These are phyloP conservation scores for Bipolaris sorokiniana DNA, from an alignment of 2,329 filamentous ascomycete species.

Conservation along the genomic window DNA sequence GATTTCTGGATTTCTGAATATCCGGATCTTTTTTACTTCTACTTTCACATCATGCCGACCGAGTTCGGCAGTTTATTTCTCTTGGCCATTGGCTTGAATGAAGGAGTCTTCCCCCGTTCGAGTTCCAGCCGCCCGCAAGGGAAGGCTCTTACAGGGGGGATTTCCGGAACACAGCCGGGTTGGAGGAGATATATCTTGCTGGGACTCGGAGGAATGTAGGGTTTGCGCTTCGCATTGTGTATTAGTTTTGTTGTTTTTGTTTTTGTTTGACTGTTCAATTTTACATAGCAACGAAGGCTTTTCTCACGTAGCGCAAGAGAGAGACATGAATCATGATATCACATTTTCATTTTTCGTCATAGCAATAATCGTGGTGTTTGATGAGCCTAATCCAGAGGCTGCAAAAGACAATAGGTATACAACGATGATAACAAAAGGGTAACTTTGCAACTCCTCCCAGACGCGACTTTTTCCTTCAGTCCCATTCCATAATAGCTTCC, in stretches of 20 bases:
- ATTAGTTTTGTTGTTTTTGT: no score
- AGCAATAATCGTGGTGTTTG: no score
- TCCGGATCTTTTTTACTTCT: no score
- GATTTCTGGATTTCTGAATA: no score
- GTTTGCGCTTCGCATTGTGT: no score
- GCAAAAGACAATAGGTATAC: neutral
- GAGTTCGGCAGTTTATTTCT: neutral
- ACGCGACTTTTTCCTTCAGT: slow-evolving; percentile 22
- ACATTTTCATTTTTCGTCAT: no score
- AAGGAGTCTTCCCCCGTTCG: neutral
- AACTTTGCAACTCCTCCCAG: neutral
- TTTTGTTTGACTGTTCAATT: no score
- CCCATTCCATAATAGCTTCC: slow-evolving; percentile 52
- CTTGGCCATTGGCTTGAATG: slow-evolving; percentile 22
- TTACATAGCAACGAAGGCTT: no score
- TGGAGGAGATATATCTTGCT: neutral
- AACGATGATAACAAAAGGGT: neutral
- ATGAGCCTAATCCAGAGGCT: no score
- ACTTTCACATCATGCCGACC: neutral
- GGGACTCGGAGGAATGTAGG: neutral
- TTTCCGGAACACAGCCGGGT: slow-evolving; percentile 20
- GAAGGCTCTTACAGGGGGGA: slow-evolving; percentile 21
- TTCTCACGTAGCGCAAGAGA: neutral
- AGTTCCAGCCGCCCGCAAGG: slow-evolving; percentile 24
- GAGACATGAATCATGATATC: slow-evolving; percentile 10